These are phyloP conservation scores for Pachyrhizus erosus DNA, from an alignment of 306 rosid genomes.

Conservation along the genomic window DNA sequence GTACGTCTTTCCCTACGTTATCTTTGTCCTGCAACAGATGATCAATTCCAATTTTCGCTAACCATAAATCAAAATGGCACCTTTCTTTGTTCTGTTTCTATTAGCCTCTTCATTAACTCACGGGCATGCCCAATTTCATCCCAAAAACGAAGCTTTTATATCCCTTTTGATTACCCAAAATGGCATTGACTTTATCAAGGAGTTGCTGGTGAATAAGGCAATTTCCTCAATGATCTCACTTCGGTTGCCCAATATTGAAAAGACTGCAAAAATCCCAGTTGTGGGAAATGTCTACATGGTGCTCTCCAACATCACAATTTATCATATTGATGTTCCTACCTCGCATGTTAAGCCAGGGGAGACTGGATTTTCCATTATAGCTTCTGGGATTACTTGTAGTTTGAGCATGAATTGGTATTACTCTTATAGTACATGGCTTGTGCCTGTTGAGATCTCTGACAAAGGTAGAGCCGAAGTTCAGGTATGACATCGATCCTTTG, in stretches of 20 bases:
- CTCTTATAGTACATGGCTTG: conserved; percentile 73
- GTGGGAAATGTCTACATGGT: conserved; percentile 66
- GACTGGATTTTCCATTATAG: conserved; percentile 61
- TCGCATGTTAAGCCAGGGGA: conserved; percentile 69
- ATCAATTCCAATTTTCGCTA: conserved; percentile 29
- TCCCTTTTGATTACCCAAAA: conserved; percentile 69
- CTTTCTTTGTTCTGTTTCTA: conserved; percentile 55
- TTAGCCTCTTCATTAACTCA: conserved; percentile 45
- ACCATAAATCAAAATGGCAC: conserved; percentile 56
- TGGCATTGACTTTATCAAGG: conserved; percentile 81
- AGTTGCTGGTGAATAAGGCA: conserved; percentile 63
- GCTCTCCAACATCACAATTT: conserved; percentile 69
- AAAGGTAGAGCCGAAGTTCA: conserved; percentile 72
- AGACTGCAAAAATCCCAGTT: conserved; percentile 64
- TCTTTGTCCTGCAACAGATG: conserved; percentile 1
- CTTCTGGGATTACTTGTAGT: conserved; percentile 76
- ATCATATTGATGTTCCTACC: conserved; percentile 62
- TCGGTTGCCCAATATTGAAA: conserved; percentile 64
- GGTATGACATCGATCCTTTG: conserved; percentile 51
- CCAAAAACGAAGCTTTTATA: conserved; percentile 59
- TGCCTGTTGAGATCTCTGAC: conserved; percentile 71
- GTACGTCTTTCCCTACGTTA: neutral
- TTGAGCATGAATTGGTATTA: conserved; percentile 85
- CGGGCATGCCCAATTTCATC: conserved; percentile 51
- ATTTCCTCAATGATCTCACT: conserved; percentile 76